Base-by-base conservation (phyloP, 2,329 filamentous ascomycete species). In the Davidsoniella neocaledoniae region DNA sequence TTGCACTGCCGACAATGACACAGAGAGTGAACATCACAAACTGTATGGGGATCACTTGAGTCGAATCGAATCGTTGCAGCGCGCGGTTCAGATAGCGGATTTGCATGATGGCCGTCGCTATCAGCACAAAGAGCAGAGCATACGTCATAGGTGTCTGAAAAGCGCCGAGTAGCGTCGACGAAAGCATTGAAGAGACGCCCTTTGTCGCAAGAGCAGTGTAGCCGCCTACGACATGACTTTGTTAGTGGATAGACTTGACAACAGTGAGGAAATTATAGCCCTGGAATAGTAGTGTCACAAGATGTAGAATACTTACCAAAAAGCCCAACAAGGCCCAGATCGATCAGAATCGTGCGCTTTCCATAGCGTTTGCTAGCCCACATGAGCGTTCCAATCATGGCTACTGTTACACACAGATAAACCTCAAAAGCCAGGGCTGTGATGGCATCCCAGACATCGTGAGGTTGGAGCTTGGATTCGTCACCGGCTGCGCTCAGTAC, bases 161-260 rank as follows among this genome's bases (percentile, higher is more conserved):
- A 14, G 86, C 86, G 58, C 83, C 79, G 73, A 88, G 86, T 17
- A 96, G 74, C 0, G 84, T 94, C 46, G 86, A 88, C 0, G 91
- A 95, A 17, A 98, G 73, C 67, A 98, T 81, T 0, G 91, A 96
- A 1, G 91, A 90, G 38, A 98, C 85, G 50, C 91, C 91, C 64
- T 98, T 98, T 26, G 91, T 98, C 1, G 90, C 86, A 5, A 98
- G 72, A 9, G 86, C 91, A n/a, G 91, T 98, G 64, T 95, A 98
- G 53, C 87, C 91, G 56, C 86, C 86, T 48, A 12, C 17, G 25
- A 17, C 23, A 43, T 14, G 14, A 2, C 17, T 29, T 29, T 45
- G 43, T 45, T 45, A 45, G 43, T 29, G 26, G 6, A 5, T 17
- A 58, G 54, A 46, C 49, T 37, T 45, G 29, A 26, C 17, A 26